Conservation (phyloP, 345 rosid genomes). For the Balakata baccata region DNA sequence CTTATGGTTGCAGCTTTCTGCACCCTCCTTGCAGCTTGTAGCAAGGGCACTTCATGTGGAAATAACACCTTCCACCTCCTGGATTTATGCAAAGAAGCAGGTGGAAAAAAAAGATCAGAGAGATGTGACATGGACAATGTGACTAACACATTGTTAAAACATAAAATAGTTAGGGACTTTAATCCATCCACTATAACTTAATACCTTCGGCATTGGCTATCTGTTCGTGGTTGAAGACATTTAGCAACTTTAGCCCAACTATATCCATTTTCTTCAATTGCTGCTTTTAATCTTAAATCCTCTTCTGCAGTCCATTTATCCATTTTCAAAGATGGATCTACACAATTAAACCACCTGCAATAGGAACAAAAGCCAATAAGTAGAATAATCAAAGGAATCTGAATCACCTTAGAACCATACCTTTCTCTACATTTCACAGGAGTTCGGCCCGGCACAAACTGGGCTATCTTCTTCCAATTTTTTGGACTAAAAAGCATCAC, state of each 20-base stretch:
- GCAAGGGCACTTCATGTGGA: conserved; percentile 61
- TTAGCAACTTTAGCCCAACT: conserved; percentile 80
- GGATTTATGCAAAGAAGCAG: conserved; percentile 12
- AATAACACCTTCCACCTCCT: conserved; percentile 79
- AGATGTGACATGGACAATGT: background rate
- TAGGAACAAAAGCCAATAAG: conserved; percentile 15
- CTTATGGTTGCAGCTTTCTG: conserved; percentile 48
- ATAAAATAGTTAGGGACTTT: background rate
- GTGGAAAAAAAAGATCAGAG: conserved; percentile 1
- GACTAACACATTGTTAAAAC: background rate
- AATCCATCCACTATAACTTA: background rate
- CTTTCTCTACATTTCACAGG: conserved; percentile 81
- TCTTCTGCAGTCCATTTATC: conserved; percentile 75
- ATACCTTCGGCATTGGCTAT: conserved; percentile 80
- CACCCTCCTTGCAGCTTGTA: conserved; percentile 53
- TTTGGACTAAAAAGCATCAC: conserved; percentile 73
- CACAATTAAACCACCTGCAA: conserved; percentile 73
- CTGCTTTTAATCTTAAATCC: conserved; percentile 61
- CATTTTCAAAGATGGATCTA: conserved; percentile 64
- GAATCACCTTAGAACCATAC: conserved; percentile 26
- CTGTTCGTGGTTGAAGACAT: conserved; percentile 62
- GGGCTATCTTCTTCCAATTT: conserved; percentile 76
- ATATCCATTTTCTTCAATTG: conserved; percentile 55
- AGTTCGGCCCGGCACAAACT: conserved; percentile 81
- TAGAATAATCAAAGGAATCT: conserved; percentile 14